A percentile compares a stretch with the other conserved stretches of the same genome.
Conservation (phyloP, 179 eudicot species). For the Actinidia chinensis region DNA sequence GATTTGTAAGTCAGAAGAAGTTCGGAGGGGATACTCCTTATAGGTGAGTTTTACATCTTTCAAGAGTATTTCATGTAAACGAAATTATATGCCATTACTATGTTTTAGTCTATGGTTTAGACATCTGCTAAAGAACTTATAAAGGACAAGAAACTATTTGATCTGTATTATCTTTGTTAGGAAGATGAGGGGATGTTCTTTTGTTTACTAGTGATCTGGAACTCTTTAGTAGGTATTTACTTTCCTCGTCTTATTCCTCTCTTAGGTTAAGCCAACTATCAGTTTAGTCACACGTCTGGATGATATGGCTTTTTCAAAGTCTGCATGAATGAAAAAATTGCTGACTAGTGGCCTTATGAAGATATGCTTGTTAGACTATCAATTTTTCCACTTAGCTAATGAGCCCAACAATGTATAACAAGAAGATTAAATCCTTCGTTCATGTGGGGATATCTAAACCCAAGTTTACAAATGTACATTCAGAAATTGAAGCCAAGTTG, state of each 20-base stretch:
- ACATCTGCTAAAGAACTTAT: background rate
- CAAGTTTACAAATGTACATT: background rate
- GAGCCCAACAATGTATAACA: background rate
- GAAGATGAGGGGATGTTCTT: background rate
- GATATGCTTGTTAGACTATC: constrained; percentile 9
- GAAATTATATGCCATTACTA: background rate
- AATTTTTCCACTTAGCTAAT: background rate
- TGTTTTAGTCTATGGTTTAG: background rate
- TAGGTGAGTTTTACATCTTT: constrained; percentile 39
- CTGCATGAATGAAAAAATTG: background rate
- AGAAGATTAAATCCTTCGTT: background rate
- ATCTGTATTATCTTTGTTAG: background rate
- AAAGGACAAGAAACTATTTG: background rate
- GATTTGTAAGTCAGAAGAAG: constrained; percentile 67
- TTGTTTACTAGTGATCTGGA: background rate
- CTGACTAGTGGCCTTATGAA: background rate
- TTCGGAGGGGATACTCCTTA: constrained; percentile 80
- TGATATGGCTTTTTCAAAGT: background rate
- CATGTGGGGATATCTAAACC: background rate
- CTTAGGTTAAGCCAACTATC: constrained; percentile 1
- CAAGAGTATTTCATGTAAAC: background rate
- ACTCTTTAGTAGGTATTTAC: constrained; percentile 7
- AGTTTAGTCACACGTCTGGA: background rate
- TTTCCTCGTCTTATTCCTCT: background rate
- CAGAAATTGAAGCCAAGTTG: background rate